Evolutionary conservation across 2,329 filamentous ascomycete species (phyloP).

Genomic region (Aschersonia sp.): DNA sequence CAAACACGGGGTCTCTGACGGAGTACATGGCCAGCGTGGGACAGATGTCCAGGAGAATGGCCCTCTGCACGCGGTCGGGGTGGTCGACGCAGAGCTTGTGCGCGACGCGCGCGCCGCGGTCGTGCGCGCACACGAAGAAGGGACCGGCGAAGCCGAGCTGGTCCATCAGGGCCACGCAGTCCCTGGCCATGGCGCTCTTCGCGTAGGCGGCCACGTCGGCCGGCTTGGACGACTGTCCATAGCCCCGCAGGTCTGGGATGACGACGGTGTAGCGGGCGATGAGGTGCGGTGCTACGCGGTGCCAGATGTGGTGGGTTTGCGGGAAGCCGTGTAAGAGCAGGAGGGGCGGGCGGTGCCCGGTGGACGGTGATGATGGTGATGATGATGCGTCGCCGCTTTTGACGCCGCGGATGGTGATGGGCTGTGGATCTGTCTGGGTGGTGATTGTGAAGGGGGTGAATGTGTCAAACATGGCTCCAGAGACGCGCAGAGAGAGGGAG

Average conservation of each 20-base stretch:
- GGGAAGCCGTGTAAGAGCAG: slow-evolving; percentile 38
- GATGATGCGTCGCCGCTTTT: slow-evolving; percentile 8
- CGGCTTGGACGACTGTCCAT: slow-evolving; percentile 34
- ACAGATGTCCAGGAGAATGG: slow-evolving; percentile 36
- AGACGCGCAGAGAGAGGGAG: too few relatives aligned
- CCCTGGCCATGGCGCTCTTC: slow-evolving; percentile 33
- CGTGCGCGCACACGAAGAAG: slow-evolving; percentile 39
- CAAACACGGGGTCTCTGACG: slow-evolving; percentile 24
- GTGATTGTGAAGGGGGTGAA: slow-evolving; percentile 23
- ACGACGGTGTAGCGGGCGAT: slow-evolving; percentile 25
- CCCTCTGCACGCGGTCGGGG: slow-evolving; percentile 21
- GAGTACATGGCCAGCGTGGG: slow-evolving; percentile 40
- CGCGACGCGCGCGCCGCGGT: slow-evolving; percentile 39
- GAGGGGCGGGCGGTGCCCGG: slow-evolving; percentile 20
- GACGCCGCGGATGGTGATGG: slow-evolving; percentile 28
- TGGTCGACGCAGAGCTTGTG: slow-evolving; percentile 38
- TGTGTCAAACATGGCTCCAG: slow-evolving; percentile 19
- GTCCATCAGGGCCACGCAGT: slow-evolving; percentile 31
- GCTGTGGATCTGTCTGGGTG: slow-evolving; percentile 16
- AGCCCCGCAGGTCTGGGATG: slow-evolving; percentile 34
- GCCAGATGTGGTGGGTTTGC: slow-evolving; percentile 38
- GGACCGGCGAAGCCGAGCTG: slow-evolving; percentile 16
- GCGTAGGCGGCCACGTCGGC: slow-evolving; percentile 19
- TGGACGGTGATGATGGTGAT: too few relatives aligned
- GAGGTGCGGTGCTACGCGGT: slow-evolving; percentile 24